These are phyloP conservation scores for Spinacia oleracea DNA, from an alignment of 179 eudicot species.

Conservation along the genomic window DNA sequence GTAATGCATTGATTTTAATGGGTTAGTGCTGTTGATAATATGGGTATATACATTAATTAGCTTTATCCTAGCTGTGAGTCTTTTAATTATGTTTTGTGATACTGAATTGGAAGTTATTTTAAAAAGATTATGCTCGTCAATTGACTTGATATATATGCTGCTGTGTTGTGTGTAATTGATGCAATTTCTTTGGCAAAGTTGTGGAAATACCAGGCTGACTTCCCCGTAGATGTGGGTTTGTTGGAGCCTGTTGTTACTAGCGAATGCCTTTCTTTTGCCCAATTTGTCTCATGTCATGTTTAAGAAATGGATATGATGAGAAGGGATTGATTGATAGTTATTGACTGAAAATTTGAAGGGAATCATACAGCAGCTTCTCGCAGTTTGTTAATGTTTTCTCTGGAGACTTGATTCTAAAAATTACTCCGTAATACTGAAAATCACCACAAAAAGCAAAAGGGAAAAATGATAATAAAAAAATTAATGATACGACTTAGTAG, in stretches of 20 bases:
- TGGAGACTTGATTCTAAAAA: too few relatives aligned
- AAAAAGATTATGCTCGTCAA: constrained; percentile 10
- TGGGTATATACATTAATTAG: constrained; percentile 19
- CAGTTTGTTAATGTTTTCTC: too few relatives aligned
- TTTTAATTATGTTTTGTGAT: constrained; percentile 10
- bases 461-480: too few relatives aligned
- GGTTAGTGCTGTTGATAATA: constrained; percentile 22
- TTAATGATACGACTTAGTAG: too few relatives aligned
- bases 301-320: neutral
- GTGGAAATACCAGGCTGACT: constrained; percentile 1
- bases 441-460: too few relatives aligned
- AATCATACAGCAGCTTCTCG: too few relatives aligned
- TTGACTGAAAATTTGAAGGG: too few relatives aligned
- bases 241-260: neutral
- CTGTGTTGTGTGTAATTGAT: constrained; percentile 5
- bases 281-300: neutral
- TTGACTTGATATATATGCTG: constrained; percentile 21
- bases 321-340: neutral
- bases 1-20: neutral
- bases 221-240: neutral
- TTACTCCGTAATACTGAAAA: too few relatives aligned
- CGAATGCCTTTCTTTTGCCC: neutral
- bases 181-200: constrained; percentile 6
- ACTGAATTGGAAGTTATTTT: constrained; percentile 6
- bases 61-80: constrained; percentile 8